A percentile compares a stretch with the other conserved stretches of the same genome.
Evolutionary conservation across 1,284 basidiomycete genomes (phyloP).

Genomic region (Phlebopus sp.): DNA sequence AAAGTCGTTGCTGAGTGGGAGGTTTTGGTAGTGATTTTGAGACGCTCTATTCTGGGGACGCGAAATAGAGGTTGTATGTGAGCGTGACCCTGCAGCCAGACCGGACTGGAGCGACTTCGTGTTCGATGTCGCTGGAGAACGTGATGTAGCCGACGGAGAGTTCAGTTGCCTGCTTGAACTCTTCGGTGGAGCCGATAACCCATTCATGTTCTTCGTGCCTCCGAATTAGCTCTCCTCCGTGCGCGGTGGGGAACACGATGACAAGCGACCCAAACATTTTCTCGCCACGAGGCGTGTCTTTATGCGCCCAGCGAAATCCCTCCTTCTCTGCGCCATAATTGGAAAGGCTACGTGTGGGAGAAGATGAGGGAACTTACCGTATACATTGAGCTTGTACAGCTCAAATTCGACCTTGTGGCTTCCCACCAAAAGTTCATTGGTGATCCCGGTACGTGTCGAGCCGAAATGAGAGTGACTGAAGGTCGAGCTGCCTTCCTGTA

Average conservation of each 20-base stretch:
- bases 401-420: too few relatives aligned
- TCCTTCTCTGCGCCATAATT: too few relatives aligned
- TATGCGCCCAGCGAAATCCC: too few relatives aligned
- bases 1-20: neutral
- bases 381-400: too few relatives aligned
- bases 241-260: conserved; percentile 37
- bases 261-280: conserved; percentile 22
- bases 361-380: too few relatives aligned
- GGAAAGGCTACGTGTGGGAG: too few relatives aligned
- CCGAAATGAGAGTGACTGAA: too few relatives aligned
- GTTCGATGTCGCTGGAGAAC: conserved; percentile 40
- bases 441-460: too few relatives aligned
- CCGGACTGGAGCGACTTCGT: conserved; percentile 38
- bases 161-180: conserved; percentile 2
- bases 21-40: neutral
- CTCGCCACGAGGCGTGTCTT: too few relatives aligned
- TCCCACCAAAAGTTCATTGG: too few relatives aligned
- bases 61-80: conserved; percentile 38
- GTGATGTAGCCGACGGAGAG: conserved; percentile 30
- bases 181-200: conserved; percentile 22
- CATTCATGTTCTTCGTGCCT: conserved; percentile 27
- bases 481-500: too few relatives aligned
- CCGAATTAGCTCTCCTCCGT: conserved; percentile 38
- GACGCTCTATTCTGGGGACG: neutral
- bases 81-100: conserved; percentile 41